phyloP scores from a whole-genome alignment of 768 basidiomycete species.

The Neoboletus subvelutipes region DNA sequence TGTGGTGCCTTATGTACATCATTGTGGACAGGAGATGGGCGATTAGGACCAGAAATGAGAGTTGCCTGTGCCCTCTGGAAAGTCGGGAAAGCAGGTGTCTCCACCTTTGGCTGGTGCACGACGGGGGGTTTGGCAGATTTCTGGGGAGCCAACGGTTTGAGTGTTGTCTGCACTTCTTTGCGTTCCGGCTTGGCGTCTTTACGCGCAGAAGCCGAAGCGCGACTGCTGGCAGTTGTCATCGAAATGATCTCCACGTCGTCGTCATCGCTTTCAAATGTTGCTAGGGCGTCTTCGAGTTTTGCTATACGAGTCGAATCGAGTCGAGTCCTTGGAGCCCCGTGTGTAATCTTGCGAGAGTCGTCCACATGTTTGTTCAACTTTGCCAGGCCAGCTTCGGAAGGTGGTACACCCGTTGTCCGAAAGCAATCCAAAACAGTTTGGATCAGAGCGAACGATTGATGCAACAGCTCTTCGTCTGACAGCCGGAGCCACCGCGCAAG shows the following conservation, averaged over 20 bases:
- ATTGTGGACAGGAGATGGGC: conserved; percentile 20
- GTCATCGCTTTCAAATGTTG: conserved; percentile 62
- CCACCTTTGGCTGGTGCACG: conserved; percentile 35
- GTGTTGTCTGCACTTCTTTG: conserved; percentile 23
- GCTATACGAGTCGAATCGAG: conserved; percentile 55
- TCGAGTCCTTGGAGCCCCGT: conserved; percentile 49
- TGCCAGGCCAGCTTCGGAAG: conserved; percentile 52
- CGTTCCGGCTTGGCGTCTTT: conserved; percentile 14
- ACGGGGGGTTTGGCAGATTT: conserved; percentile 15
- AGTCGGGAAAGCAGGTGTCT: conserved; percentile 40
- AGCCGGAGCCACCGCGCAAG: conserved; percentile 87
- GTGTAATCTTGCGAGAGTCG: conserved; percentile 51
- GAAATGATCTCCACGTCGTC: conserved; percentile 59
- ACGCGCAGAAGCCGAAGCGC: conserved; percentile 8
- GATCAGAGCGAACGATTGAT: conserved; percentile 84
- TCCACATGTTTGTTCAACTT: conserved; percentile 69
- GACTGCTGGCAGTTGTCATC: conserved; percentile 27
- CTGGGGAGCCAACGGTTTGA: conserved; percentile 14
- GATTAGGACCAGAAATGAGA: conserved; percentile 35
- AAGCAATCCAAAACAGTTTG: conserved; percentile 79
- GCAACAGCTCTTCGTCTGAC: conserved; percentile 88
- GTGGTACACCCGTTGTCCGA: conserved; percentile 56
- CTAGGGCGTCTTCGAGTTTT: conserved; percentile 65
- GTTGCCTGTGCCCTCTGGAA: conserved; percentile 39
- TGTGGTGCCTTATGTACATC: conserved; percentile 8